phyloP scores from a whole-genome alignment of 768 basidiomycete species.

The Paxillus rubicundulus region DNA sequence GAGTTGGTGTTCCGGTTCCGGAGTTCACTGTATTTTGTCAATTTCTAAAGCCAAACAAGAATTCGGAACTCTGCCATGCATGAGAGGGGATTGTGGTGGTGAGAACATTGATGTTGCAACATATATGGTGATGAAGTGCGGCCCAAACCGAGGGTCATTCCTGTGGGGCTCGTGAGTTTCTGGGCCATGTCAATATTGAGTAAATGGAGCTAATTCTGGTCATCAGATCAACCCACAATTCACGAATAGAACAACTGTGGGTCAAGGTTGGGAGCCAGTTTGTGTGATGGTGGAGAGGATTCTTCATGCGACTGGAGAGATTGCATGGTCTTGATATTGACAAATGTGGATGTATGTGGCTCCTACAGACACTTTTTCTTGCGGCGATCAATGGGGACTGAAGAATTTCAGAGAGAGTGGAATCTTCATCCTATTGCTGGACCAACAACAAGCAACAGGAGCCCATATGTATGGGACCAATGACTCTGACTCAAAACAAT shows the following conservation, averaged over 20 bases:
- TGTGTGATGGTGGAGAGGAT: conserved; percentile 23
- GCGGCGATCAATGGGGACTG: no score
- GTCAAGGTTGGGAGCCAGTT: conserved; percentile 28
- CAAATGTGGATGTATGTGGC: no score
- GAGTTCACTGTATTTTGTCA: no score
- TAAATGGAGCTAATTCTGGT: background rate
- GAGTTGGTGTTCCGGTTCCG: no score
- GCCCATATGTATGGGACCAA: no score
- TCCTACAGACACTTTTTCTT: no score
- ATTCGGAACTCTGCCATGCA: conserved; percentile 30
- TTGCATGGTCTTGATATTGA: no score
- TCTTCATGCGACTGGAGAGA: conserved; percentile 14
- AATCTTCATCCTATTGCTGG: no score
- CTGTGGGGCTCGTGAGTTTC: conserved; percentile 36
- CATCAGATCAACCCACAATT: conserved; percentile 23
- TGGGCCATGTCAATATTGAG: no score
- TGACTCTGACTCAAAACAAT: no score
- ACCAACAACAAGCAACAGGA: no score
- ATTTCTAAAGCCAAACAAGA: conserved; percentile 3
- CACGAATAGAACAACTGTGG: conserved; percentile 28
- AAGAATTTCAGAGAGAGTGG: no score
- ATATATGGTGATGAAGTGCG: conserved; percentile 15
- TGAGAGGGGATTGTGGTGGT: conserved; percentile 39
- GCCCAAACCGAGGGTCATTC: conserved; percentile 29
- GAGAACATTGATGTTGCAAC: conserved; percentile 37